Conservation (phyloP, 2,329 filamentous ascomycete genomes). For the Dendrostoma leiphaemia region DNA sequence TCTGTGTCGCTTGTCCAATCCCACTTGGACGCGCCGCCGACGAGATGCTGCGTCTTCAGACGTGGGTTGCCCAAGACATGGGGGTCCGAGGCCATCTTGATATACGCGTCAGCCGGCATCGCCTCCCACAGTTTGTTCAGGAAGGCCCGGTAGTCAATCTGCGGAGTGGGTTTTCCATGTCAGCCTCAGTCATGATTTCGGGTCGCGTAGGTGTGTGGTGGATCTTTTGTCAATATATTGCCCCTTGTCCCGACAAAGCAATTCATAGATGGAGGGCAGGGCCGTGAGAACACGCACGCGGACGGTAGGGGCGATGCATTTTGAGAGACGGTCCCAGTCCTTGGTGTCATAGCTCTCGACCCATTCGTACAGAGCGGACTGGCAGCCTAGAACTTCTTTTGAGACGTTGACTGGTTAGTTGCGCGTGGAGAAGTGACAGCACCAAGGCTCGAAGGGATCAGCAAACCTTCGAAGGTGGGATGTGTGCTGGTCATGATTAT, state of each 20-base stretch:
- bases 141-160: conserved; percentile 31
- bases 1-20: conserved; percentile 45
- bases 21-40: conserved; percentile 52
- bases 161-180: too few relatives aligned
- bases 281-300: too few relatives aligned
- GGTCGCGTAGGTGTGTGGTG: too few relatives aligned
- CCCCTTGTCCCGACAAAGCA: too few relatives aligned
- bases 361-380: conserved; percentile 53
- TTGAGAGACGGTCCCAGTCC: conserved; percentile 57
- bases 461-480: too few relatives aligned
- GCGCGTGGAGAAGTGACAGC: too few relatives aligned
- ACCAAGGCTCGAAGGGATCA: too few relatives aligned
- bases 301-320: background rate
- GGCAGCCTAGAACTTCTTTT: conserved; percentile 44
- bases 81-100: conserved; percentile 49
- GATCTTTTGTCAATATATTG: too few relatives aligned
- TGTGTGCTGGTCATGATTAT: too few relatives aligned
- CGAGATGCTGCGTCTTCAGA: conserved; percentile 56
- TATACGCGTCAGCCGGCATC: conserved; percentile 53
- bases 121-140: conserved; percentile 53
- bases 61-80: conserved; percentile 52
- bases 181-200: too few relatives aligned
- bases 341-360: conserved; percentile 65
- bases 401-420: too few relatives aligned
- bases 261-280: too few relatives aligned